These are phyloP conservation scores for Yamadazyma phyllophila DNA, from an alignment of 805 yeast species.

Conservation along the genomic window DNA sequence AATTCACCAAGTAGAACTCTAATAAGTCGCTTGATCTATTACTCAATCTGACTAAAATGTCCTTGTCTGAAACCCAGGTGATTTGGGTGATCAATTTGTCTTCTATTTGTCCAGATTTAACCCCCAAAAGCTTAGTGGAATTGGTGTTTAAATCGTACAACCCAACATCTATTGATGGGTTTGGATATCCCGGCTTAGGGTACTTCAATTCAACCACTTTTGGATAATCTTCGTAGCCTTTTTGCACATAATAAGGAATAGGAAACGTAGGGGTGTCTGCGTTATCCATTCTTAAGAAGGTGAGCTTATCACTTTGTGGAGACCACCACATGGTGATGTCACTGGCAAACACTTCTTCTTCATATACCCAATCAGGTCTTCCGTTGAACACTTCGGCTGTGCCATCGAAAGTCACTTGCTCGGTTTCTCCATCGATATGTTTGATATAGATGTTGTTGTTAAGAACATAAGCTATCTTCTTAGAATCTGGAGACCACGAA, in stretches of 20 bases:
- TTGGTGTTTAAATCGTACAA: slow-evolving; percentile 36
- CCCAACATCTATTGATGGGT: slow-evolving; percentile 53
- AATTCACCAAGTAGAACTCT: slow-evolving; percentile 47
- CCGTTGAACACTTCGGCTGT: slow-evolving; percentile 55
- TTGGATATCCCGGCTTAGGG: slow-evolving; percentile 69
- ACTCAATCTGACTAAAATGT: slow-evolving; percentile 55
- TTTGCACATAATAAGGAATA: slow-evolving; percentile 49
- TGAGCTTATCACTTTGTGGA: slow-evolving; percentile 54
- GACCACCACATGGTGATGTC: slow-evolving; percentile 76
- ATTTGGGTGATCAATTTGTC: slow-evolving; percentile 57
- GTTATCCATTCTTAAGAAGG: slow-evolving; percentile 59
- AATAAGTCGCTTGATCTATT: slow-evolving; percentile 60
- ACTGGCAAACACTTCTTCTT: slow-evolving; percentile 65
- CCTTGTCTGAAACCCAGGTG: slow-evolving; percentile 52
- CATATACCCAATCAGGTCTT: slow-evolving; percentile 80
- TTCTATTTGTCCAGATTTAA: slow-evolving; percentile 22
- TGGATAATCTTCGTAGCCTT: slow-evolving; percentile 46
- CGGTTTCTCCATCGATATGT: slow-evolving; percentile 26
- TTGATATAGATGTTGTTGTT: slow-evolving; percentile 55
- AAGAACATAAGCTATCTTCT: slow-evolving; percentile 53
- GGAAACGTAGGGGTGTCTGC: slow-evolving; percentile 51
- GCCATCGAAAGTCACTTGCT: slow-evolving; percentile 52
- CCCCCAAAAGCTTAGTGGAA: slow-evolving; percentile 14
- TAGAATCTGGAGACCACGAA: slow-evolving; percentile 61
- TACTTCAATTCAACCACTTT: slow-evolving; percentile 48